These are phyloP conservation scores for Thymus mandschuricus DNA, from an alignment of 257 asterid species.

Conservation along the genomic window DNA sequence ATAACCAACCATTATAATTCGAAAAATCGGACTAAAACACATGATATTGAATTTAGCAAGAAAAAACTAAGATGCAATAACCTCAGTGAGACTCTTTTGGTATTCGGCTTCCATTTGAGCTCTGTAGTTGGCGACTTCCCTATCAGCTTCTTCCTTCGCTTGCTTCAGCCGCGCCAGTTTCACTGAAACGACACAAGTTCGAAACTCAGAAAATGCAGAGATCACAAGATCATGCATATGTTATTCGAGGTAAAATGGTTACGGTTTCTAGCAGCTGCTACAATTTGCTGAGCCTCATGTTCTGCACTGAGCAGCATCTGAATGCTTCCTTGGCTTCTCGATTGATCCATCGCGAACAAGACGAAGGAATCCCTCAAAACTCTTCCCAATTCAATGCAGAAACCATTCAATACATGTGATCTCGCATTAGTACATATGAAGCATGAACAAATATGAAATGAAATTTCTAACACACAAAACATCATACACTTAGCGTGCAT, in stretches of 20 bases:
- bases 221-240: not conserved
- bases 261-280: slow-evolving; percentile 78
- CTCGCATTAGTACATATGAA: not conserved
- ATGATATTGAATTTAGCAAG: not conserved
- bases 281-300: slow-evolving; percentile 90
- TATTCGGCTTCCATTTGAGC: slow-evolving; percentile 75
- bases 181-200: slow-evolving; percentile 39
- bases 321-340: slow-evolving; percentile 88
- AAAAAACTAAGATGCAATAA: slow-evolving; percentile 18
- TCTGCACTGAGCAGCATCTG: slow-evolving; percentile 91
- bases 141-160: slow-evolving; percentile 86
- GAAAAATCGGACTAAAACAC: no score
- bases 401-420: not conserved
- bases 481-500: no score
- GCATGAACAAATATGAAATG: not conserved
- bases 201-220: not conserved
- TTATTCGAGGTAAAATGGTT: not conserved
- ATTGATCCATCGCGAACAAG: slow-evolving; percentile 53
- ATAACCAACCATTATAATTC: no score
- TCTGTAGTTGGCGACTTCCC: slow-evolving; percentile 58
- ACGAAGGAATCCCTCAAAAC: not conserved
- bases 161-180: slow-evolving; percentile 74
- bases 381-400: not conserved
- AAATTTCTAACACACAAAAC: not conserved
- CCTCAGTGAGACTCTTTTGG: slow-evolving; percentile 68